A percentile compares a stretch with the other conserved stretches of the same genome.
These are phyloP conservation scores for Aspergillus sp. DNA, from an alignment of 2,329 filamentous ascomycete species.

Conservation along the genomic window DNA sequence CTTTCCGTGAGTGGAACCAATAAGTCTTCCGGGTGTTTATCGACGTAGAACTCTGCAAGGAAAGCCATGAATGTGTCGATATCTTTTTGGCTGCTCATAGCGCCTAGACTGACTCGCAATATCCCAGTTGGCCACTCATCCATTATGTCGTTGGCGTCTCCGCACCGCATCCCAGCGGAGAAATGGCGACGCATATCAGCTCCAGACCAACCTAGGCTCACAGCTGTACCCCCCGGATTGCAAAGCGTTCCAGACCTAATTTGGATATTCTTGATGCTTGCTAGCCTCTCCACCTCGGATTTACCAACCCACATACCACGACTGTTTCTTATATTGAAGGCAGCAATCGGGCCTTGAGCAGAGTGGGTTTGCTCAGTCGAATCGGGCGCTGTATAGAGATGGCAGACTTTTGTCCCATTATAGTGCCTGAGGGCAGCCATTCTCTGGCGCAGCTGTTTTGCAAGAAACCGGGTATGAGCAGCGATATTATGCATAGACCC, in stretches of 20 bases:
- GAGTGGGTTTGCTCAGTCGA: conserved; percentile 45
- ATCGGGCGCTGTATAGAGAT: conserved; percentile 57
- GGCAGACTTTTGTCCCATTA: conserved; percentile 66
- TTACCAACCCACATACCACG: conserved; percentile 75
- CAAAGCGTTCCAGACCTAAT: conserved; percentile 86
- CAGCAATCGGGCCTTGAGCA: conserved; percentile 70
- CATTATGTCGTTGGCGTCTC: conserved; percentile 77
- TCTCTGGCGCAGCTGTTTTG: conserved; percentile 57
- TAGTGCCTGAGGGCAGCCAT: conserved; percentile 64
- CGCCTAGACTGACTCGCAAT: conserved; percentile 80
- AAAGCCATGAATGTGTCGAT: conserved; percentile 72
- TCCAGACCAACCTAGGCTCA: conserved; percentile 68
- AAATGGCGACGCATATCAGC: conserved; percentile 86
- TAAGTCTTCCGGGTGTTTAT: conserved; percentile 27
- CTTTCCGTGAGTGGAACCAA: conserved; percentile 16
- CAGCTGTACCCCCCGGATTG: conserved; percentile 83
- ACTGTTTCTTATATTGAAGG: conserved; percentile 77
- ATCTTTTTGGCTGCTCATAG: conserved; percentile 80
- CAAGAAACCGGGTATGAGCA: conserved; percentile 68
- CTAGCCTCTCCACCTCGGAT: conserved; percentile 83
- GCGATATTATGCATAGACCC: conserved; percentile 69
- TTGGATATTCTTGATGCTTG: conserved; percentile 75
- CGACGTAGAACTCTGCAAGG: conserved; percentile 66
- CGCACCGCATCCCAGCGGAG: conserved; percentile 80
- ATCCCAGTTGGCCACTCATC: conserved; percentile 84